phyloP scores from a whole-genome alignment of 495 filamentous ascomycete species.

The Aspergillus nidulans region DNA sequence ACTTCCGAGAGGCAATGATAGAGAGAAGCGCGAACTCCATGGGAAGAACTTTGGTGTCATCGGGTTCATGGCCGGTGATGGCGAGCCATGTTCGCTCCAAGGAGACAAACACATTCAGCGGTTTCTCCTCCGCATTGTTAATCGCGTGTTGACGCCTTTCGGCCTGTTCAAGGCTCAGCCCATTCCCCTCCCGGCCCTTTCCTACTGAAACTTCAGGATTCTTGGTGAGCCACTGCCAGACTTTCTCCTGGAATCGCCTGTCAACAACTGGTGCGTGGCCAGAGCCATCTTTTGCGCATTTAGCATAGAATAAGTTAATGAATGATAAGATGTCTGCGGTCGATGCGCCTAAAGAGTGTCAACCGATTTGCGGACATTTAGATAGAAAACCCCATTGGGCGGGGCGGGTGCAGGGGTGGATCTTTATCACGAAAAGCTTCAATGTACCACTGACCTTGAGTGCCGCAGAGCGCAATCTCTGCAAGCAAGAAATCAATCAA shows the following conservation, averaged over 20 bases:
- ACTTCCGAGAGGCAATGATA: conserved; percentile 69
- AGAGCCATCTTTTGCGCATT: conserved; percentile 16
- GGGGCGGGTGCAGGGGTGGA: conserved; percentile 13
- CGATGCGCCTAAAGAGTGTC: conserved; percentile 32
- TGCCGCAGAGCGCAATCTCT: conserved; percentile 66
- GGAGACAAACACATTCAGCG: conserved; percentile 53
- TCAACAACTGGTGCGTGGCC: conserved; percentile 36
- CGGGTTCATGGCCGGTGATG: conserved; percentile 73
- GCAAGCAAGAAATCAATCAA: conserved; percentile 66
- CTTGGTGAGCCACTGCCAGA: conserved; percentile 53
- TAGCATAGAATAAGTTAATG: conserved; percentile 38
- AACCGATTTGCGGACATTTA: not conserved
- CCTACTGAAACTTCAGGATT: conserved; percentile 52
- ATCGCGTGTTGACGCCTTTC: conserved; percentile 20
- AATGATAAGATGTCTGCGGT: conserved; percentile 35
- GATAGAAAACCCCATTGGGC: conserved; percentile 6
- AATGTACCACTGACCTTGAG: conserved; percentile 63
- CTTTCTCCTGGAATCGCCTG: conserved; percentile 45
- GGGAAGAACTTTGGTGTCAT: conserved; percentile 60
- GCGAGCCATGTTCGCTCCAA: conserved; percentile 69
- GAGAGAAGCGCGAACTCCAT: conserved; percentile 72
- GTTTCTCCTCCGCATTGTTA: not conserved
- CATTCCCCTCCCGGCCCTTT: conserved; percentile 35
- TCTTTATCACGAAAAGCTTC: conserved; percentile 13
- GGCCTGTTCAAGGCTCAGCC: conserved; percentile 43